A percentile compares a stretch with the other conserved stretches of the same genome.
Conservation (phyloP, 1,284 basidiomycete species). For the Heliocybe sulcata region DNA sequence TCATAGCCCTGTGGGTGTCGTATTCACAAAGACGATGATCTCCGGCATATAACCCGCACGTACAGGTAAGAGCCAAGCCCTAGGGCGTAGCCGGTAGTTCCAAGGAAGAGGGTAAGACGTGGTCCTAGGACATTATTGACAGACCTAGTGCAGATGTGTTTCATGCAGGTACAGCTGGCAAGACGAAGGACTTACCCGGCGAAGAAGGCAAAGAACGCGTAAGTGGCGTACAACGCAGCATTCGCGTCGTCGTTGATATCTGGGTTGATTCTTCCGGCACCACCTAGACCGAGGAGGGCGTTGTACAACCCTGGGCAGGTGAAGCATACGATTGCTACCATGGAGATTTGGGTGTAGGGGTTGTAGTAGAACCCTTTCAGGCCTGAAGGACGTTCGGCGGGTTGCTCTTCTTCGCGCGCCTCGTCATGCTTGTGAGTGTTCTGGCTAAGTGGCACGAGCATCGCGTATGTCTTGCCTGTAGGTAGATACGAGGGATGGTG, state of each 20-base stretch:
- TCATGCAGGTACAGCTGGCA: not conserved
- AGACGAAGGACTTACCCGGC: not conserved
- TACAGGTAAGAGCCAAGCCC: not conserved
- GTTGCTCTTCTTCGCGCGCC: not conserved
- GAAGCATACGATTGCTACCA: not conserved
- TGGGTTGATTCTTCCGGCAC: not conserved
- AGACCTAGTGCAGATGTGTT: not conserved
- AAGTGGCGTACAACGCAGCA: not conserved
- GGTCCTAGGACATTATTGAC: slow-evolving; percentile 3
- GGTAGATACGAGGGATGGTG: not conserved
- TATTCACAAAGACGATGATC: not conserved
- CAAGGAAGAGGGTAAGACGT: slow-evolving; percentile 1
- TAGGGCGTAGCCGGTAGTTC: slow-evolving; percentile 1
- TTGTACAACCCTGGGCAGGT: slow-evolving; percentile 1
- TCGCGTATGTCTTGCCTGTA: not conserved
- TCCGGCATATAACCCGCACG: not conserved
- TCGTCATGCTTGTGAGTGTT: not conserved
- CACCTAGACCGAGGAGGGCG: not conserved
- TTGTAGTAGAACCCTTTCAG: slow-evolving; percentile 15
- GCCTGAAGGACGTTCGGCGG: slow-evolving; percentile 8
- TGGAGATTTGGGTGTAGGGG: slow-evolving; percentile 7
- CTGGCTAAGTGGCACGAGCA: not conserved
- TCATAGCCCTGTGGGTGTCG: slow-evolving; percentile 27
- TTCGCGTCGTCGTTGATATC: not conserved
- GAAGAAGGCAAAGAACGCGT: slow-evolving; percentile 1